Conservation (phyloP, 2,329 filamentous ascomycete species). For the Epichloe sibirici region DNA sequence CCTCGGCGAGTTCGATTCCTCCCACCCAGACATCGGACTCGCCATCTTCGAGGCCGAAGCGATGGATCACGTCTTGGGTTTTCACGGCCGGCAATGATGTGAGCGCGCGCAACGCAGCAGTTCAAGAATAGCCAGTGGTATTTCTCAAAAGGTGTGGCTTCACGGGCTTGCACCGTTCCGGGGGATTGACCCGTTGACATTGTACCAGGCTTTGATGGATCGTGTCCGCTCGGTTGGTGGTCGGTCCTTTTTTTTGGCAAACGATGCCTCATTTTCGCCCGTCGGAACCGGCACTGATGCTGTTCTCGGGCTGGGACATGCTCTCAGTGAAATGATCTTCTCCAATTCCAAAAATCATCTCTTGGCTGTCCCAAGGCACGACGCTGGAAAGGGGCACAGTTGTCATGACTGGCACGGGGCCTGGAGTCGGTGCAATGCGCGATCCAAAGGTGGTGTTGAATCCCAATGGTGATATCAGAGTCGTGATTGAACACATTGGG, state of each 20-base stretch:
- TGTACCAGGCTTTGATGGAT: slow-evolving; percentile 28
- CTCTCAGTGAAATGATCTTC: slow-evolving; percentile 41
- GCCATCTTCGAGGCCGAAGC: slow-evolving; percentile 16
- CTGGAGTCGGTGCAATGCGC: slow-evolving; percentile 28
- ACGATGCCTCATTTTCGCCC: background rate
- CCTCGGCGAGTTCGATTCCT: slow-evolving; percentile 24
- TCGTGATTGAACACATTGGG: slow-evolving; percentile 25
- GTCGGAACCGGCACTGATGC: background rate
- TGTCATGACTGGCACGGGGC: slow-evolving; percentile 49
- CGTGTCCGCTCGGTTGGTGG: slow-evolving; percentile 29
- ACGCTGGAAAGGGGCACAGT: slow-evolving; percentile 48
- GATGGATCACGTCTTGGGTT: slow-evolving; percentile 27
- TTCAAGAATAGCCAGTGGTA: slow-evolving; percentile 26
- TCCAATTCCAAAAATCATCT: slow-evolving; percentile 41
- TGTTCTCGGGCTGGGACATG: background rate
- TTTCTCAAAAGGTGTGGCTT: slow-evolving; percentile 26
- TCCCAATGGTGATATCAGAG: slow-evolving; percentile 25
- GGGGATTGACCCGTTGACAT: slow-evolving; percentile 9
- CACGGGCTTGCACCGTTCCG: slow-evolving; percentile 7
- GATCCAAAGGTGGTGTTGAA: slow-evolving; percentile 26
- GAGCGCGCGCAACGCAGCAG: slow-evolving; percentile 23
- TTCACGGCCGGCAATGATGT: slow-evolving; percentile 28
- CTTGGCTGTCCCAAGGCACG: slow-evolving; percentile 45
- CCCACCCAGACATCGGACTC: slow-evolving; percentile 14
- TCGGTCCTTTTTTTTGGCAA: background rate